Evolutionary conservation across 768 basidiomycete genomes (phyloP).

Genomic region (Cystobasidiopsis lactophilus): DNA sequence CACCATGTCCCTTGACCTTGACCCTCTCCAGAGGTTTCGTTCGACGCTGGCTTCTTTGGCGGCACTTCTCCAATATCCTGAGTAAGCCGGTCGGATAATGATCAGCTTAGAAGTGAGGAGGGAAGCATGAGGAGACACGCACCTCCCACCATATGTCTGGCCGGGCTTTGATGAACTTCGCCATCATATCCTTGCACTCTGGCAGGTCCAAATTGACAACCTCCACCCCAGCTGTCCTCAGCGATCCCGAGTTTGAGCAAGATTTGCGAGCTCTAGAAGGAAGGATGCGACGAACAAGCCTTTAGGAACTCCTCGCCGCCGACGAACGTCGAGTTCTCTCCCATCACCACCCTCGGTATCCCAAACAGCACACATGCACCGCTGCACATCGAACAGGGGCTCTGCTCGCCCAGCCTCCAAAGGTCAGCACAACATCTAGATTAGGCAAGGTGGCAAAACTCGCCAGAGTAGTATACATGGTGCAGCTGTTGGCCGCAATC

Average conservation of each 20-base stretch:
- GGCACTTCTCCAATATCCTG: too few species aligned
- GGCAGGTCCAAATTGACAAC: background rate
- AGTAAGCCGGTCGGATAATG: too few species aligned
- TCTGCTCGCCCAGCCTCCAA: background rate
- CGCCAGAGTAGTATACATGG: background rate
- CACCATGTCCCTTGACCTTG: too few species aligned
- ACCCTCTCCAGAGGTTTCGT: too few species aligned
- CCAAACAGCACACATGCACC: background rate
- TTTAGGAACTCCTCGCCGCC: background rate
- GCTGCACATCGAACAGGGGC: background rate
- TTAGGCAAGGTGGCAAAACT: background rate
- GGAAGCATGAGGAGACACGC: too few species aligned
- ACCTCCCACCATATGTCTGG: too few species aligned
- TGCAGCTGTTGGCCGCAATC: too few species aligned
- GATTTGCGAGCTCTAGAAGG: background rate
- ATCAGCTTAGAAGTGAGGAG: too few species aligned
- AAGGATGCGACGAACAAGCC: background rate
- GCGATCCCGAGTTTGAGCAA: background rate
- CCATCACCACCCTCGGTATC: background rate
- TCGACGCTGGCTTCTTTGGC: too few species aligned
- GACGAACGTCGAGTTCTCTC: background rate
- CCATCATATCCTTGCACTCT: background rate
- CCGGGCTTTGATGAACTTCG: background rate
- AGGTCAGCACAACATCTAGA: background rate
- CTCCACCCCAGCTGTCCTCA: background rate